A percentile compares a stretch with the other conserved stretches of the same genome.
These are phyloP conservation scores for Xerocomellus chrysenteron DNA, from an alignment of 768 basidiomycete genomes.

Conservation along the genomic window DNA sequence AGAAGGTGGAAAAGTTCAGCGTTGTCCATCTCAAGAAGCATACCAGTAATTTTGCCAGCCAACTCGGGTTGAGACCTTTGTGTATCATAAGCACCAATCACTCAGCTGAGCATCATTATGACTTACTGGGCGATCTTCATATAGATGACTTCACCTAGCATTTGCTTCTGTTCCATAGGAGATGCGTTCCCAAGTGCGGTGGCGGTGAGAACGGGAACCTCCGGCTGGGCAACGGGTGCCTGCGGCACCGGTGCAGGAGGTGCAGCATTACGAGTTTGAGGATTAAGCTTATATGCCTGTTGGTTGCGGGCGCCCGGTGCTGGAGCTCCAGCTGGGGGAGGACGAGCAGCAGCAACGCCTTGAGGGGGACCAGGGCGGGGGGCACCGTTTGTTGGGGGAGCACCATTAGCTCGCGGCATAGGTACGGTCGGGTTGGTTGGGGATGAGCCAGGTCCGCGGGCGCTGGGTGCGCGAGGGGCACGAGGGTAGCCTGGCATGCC, in stretches of 20 bases:
- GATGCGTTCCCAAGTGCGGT: slow-evolving; percentile 57
- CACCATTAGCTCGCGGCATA: slow-evolving; percentile 64
- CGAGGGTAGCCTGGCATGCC: slow-evolving; percentile 67
- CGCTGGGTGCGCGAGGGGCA: slow-evolving; percentile 56
- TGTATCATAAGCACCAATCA: slow-evolving; percentile 8
- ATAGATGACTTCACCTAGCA: slow-evolving; percentile 96
- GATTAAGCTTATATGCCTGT: slow-evolving; percentile 34
- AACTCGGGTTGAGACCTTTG: slow-evolving; percentile 81
- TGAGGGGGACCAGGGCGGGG: slow-evolving; percentile 46
- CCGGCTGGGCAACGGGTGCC: slow-evolving; percentile 45
- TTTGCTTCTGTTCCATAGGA: slow-evolving; percentile 94
- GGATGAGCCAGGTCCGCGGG: slow-evolving; percentile 69
- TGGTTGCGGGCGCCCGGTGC: slow-evolving; percentile 40
- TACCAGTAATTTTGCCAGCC: slow-evolving; percentile 98
- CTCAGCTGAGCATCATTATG: background rate
- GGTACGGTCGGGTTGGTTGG: slow-evolving; percentile 63
- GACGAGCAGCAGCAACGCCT: slow-evolving; percentile 43
- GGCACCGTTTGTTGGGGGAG: slow-evolving; percentile 54
- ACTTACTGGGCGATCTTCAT: slow-evolving; percentile 81
- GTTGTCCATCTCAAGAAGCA: slow-evolving; percentile 99
- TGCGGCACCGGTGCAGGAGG: slow-evolving; percentile 34
- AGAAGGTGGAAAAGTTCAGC: slow-evolving; percentile 86
- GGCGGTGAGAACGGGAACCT: slow-evolving; percentile 59
- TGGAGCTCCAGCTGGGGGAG: slow-evolving; percentile 44
- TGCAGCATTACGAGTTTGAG: slow-evolving; percentile 37